Conservation (phyloP, 352 stramenopile genomes). For the Phytophthora pinifolia region DNA sequence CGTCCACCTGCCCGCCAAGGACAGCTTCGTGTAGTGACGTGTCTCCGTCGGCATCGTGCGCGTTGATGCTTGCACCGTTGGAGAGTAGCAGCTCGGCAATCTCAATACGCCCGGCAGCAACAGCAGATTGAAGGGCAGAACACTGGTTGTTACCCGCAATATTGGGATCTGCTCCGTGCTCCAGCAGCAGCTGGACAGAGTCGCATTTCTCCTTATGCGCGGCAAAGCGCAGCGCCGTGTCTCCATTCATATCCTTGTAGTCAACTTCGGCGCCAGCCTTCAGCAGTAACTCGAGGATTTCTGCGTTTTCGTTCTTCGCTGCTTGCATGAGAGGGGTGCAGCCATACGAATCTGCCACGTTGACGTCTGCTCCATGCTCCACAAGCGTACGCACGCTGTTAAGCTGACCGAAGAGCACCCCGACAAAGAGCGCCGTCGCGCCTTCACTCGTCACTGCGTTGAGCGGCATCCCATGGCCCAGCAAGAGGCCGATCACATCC, state of each 20-base stretch:
- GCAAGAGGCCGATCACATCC: slow-evolving; percentile 1
- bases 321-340: slow-evolving; percentile 11
- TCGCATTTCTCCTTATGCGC: neutral
- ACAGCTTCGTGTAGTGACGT: slow-evolving; percentile 6
- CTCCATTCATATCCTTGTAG: neutral
- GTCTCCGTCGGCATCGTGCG: neutral
- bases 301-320: neutral
- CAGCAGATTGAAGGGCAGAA: neutral
- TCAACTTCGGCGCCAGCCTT: slow-evolving; percentile 3
- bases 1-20: neutral
- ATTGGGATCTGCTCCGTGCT: slow-evolving; percentile 9
- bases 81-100: slow-evolving; percentile 2
- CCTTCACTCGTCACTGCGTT: neutral
- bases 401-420: slow-evolving; percentile 7
- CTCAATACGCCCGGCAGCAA: slow-evolving; percentile 1
- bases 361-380: slow-evolving; percentile 3
- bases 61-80: neutral
- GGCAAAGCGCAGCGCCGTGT: slow-evolving; percentile 5
- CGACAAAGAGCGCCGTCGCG: neutral
- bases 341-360: slow-evolving; percentile 5
- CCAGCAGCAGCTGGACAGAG: slow-evolving; percentile 6
- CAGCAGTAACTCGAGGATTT: slow-evolving; percentile 6
- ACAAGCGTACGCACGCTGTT: neutral
- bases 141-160: slow-evolving; percentile 1
- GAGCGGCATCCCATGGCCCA: neutral